Conservation (phyloP, 805 yeast genomes). For the Wickerhamomyces xylosicus region DNA sequence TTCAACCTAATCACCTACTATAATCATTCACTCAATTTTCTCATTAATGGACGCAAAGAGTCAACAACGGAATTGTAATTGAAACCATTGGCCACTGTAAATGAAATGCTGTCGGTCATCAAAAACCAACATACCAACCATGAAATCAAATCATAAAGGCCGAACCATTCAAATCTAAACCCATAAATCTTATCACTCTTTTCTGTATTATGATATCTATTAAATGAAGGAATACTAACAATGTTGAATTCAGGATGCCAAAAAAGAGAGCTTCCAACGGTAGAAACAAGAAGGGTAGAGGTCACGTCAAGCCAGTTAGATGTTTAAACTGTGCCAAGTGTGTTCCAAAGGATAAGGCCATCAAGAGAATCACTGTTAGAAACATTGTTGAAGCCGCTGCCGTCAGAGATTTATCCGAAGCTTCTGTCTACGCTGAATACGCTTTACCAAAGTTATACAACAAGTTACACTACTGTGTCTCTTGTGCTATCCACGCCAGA, state of each 20-base stretch:
- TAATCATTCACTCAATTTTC: too few relatives aligned
- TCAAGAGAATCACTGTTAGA: conserved; percentile 99
- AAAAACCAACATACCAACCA: too few relatives aligned
- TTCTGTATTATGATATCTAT: too few relatives aligned
- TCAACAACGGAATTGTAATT: too few relatives aligned
- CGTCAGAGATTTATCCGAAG: conserved; percentile 99
- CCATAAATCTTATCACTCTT: too few relatives aligned
- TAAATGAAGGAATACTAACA: conserved; percentile 13
- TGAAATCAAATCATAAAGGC: too few relatives aligned
- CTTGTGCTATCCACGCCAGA: conserved; percentile 99
- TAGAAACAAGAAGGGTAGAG: conserved; percentile 99
- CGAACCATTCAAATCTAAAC: too few relatives aligned
- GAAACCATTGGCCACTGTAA: too few relatives aligned
- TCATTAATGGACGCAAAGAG: too few relatives aligned
- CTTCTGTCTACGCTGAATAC: conserved; percentile 98
- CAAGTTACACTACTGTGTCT: conserved; percentile 99
- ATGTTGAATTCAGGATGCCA: conserved; percentile 57
- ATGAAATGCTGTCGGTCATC: too few relatives aligned
- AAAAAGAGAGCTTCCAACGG: conserved; percentile 99
- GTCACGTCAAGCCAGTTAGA: conserved; percentile 99
- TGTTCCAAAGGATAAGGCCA: conserved; percentile 99
- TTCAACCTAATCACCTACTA: too few relatives aligned
- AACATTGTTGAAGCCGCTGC: conserved; percentile 99
- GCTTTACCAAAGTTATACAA: conserved; percentile 99
- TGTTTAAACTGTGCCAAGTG: conserved; percentile 99